Conservation (phyloP, 2,329 filamentous ascomycete genomes). For the Sporothrix globosa region DNA sequence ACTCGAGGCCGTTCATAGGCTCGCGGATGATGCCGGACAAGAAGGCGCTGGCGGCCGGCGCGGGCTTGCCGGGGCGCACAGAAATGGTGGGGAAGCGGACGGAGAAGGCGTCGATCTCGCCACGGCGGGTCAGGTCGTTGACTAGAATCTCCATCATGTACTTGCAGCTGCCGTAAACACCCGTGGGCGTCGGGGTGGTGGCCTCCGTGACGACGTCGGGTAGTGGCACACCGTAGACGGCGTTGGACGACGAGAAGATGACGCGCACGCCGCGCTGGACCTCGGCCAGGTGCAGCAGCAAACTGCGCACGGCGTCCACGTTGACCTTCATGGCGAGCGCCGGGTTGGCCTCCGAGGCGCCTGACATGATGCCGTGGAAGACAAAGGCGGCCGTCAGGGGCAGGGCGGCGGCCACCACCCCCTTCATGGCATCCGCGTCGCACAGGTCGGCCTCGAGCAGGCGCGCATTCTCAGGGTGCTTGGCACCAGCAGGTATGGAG, state of each 20-base stretch:
- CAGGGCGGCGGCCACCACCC: slow-evolving; percentile 51
- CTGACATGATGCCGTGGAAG: slow-evolving; percentile 70
- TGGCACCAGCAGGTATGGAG: slow-evolving; percentile 52
- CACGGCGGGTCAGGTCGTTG: slow-evolving; percentile 65
- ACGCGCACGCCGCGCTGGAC: slow-evolving; percentile 59
- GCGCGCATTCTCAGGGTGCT: slow-evolving; percentile 54
- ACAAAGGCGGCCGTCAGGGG: slow-evolving; percentile 60
- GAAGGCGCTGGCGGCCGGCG: slow-evolving; percentile 65
- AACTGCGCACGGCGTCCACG: slow-evolving; percentile 59
- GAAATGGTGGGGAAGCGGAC: slow-evolving; percentile 65
- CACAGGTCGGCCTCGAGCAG: slow-evolving; percentile 56
- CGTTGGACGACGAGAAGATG: slow-evolving; percentile 64
- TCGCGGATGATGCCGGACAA: slow-evolving; percentile 67
- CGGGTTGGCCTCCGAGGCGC: slow-evolving; percentile 64
- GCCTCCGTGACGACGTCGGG: slow-evolving; percentile 55
- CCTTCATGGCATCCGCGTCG: slow-evolving; percentile 42
- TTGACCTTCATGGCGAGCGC: slow-evolving; percentile 63
- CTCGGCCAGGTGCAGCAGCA: slow-evolving; percentile 54
- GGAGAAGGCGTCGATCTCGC: slow-evolving; percentile 60
- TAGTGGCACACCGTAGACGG: slow-evolving; percentile 64
- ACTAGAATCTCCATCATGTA: slow-evolving; percentile 63
- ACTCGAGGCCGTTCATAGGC: slow-evolving; percentile 59
- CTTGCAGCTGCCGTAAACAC: slow-evolving; percentile 66
- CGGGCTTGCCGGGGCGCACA: slow-evolving; percentile 63
- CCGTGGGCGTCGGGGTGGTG: slow-evolving; percentile 61